A percentile compares a stretch with the other conserved stretches of the same genome.
Conservation (phyloP, 2,329 filamentous ascomycete species). For the Sphaerulina populicola region DNA sequence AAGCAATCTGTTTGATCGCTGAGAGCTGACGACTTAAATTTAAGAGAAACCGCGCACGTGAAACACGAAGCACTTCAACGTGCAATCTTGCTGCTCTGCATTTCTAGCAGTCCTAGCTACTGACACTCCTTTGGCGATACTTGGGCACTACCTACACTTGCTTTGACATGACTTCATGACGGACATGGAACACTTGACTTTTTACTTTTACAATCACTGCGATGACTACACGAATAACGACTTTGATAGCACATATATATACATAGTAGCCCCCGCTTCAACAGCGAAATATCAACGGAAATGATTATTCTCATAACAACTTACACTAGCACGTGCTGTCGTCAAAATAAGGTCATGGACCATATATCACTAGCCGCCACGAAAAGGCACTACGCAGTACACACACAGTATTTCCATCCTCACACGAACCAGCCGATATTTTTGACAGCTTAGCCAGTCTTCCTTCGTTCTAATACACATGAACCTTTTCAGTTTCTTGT, state of each 20-base stretch:
- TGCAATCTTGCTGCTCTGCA: neutral
- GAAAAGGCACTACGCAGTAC: no score
- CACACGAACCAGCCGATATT: no score
- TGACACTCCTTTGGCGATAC: neutral
- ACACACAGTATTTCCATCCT: no score
- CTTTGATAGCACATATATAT: neutral
- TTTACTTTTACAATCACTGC: neutral
- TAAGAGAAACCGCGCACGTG: neutral
- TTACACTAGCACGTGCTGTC: neutral
- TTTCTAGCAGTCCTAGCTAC: neutral
- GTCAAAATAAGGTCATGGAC: neutral
- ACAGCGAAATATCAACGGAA: neutral
- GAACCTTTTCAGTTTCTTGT: no score
- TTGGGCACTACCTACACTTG: neutral
- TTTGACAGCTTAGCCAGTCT: no score
- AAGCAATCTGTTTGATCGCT: neutral
- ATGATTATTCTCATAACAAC: neutral
- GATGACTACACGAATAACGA: neutral
- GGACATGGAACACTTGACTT: neutral
- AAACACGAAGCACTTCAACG: neutral
- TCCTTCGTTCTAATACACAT: no score
- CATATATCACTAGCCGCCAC: no score
- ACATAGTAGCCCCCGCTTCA: neutral
- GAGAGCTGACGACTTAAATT: neutral
- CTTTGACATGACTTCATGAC: neutral